A percentile compares a stretch with the other conserved stretches of the same genome.
Conservation (phyloP, 345 rosid species). For the Crucihimalaya himalaica region DNA sequence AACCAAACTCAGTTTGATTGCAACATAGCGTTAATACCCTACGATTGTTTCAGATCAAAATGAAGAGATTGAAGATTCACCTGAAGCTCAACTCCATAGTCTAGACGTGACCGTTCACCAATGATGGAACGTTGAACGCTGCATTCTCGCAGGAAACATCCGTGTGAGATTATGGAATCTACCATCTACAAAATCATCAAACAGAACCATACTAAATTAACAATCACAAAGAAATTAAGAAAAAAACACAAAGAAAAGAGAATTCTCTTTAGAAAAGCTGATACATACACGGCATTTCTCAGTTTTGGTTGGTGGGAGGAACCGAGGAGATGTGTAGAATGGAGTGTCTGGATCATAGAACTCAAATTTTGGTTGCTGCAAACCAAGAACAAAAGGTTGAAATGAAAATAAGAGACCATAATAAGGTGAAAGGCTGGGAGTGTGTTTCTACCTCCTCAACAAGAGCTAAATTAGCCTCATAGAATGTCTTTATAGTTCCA, state of each 20-base stretch:
- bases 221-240: slow-evolving; percentile 14
- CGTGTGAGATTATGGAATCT: slow-evolving; percentile 77
- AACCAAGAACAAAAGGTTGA: background rate
- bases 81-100: slow-evolving; percentile 77
- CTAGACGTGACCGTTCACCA: slow-evolving; percentile 76
- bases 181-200: slow-evolving; percentile 45
- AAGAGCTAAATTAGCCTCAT: slow-evolving; percentile 84
- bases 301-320: slow-evolving; percentile 80
- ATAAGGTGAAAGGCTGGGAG: background rate
- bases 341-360: slow-evolving; percentile 81
- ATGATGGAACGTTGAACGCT: slow-evolving; percentile 73
- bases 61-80: slow-evolving; percentile 32
- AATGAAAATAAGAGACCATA: background rate
- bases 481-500: slow-evolving; percentile 83
- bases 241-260: background rate
- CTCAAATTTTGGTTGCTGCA: slow-evolving; percentile 77
- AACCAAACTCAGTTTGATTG: background rate
- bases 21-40: background rate
- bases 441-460: slow-evolving; percentile 60
- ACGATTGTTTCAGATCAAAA: background rate
- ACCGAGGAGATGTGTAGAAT: slow-evolving; percentile 77
- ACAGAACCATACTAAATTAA: slow-evolving; percentile 7
- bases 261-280: background rate
- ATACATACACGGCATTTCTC: slow-evolving; percentile 65
- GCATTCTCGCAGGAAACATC: slow-evolving; percentile 86